These are phyloP conservation scores for Rhizopogon sp. DNA, from an alignment of 768 basidiomycete species.

Conservation along the genomic window DNA sequence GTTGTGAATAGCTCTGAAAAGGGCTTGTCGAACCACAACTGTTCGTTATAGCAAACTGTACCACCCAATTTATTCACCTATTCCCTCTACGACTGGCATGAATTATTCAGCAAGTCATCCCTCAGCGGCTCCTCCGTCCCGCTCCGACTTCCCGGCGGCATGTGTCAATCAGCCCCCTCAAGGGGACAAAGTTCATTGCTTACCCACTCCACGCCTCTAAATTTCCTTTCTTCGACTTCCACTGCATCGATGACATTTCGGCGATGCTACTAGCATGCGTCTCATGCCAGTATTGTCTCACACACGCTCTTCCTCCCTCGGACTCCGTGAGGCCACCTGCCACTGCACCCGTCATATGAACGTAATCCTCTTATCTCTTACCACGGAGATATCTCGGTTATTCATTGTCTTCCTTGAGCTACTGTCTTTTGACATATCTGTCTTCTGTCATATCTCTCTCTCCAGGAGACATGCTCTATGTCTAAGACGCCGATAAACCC, in stretches of 20 bases:
- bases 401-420: constrained; percentile 4
- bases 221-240: not conserved
- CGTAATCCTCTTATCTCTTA: constrained; percentile 1
- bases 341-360: not conserved
- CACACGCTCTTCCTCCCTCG: constrained; percentile 4
- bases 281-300: not conserved
- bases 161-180: not conserved
- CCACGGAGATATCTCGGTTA: constrained; percentile 8
- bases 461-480: not conserved
- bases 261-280: not conserved
- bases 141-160: constrained; percentile 13
- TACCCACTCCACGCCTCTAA: constrained; percentile 6
- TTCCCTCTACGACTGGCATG: not conserved
- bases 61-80: not conserved
- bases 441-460: constrained; percentile 1
- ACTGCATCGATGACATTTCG: not conserved
- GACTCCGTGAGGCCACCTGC: constrained; percentile 4
- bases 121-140: not conserved
- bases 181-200: constrained; percentile 1
- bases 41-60: not conserved
- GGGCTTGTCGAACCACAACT: not conserved
- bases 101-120: not conserved
- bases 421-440: not conserved
- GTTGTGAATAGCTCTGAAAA: not conserved
- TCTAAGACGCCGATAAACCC: not conserved